phyloP scores from a whole-genome alignment of 2,329 filamentous ascomycete genomes.

The Arachnomyces sp. region DNA sequence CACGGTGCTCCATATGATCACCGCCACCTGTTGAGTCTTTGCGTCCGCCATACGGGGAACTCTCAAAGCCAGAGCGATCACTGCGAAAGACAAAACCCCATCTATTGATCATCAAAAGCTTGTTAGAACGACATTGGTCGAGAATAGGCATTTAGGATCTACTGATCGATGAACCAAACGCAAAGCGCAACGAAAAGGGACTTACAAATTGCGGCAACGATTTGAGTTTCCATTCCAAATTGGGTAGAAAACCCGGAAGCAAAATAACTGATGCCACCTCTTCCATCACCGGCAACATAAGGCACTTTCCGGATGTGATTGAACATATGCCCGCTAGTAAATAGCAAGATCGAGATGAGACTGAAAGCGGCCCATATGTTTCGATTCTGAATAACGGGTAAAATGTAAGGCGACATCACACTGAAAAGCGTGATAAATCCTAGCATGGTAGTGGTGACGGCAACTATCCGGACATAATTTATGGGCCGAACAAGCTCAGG shows the following conservation, averaged over 20 bases:
- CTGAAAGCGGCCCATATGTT: slow-evolving; percentile 91
- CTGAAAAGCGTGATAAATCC: slow-evolving; percentile 61
- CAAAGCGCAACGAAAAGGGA: slow-evolving; percentile 16
- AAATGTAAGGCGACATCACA: slow-evolving; percentile 67
- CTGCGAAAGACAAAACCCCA: slow-evolving; percentile 76
- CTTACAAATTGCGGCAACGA: slow-evolving; percentile 88
- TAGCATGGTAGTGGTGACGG: slow-evolving; percentile 60
- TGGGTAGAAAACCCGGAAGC: slow-evolving; percentile 89
- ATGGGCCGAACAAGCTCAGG: slow-evolving; percentile 74
- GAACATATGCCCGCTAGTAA: slow-evolving; percentile 98
- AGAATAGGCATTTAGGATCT: slow-evolving; percentile 19
- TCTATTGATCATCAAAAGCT: slow-evolving; percentile 40
- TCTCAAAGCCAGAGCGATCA: slow-evolving; percentile 85
- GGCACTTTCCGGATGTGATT: slow-evolving; percentile 96
- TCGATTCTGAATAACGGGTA: slow-evolving; percentile 78
- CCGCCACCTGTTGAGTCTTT: slow-evolving; percentile 69
- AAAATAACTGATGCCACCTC: slow-evolving; percentile 83
- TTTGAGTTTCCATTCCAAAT: slow-evolving; percentile 89
- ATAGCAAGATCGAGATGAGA: slow-evolving; percentile 80
- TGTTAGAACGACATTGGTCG: slow-evolving; percentile 5
- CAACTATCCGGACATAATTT: slow-evolving; percentile 73
- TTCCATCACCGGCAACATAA: slow-evolving; percentile 78
- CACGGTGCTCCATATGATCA: slow-evolving; percentile 70
- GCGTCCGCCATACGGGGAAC: slow-evolving; percentile 78
- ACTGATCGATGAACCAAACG: no score